phyloP scores from a whole-genome alignment of 805 yeast species.

The Starmerella etchellsii region DNA sequence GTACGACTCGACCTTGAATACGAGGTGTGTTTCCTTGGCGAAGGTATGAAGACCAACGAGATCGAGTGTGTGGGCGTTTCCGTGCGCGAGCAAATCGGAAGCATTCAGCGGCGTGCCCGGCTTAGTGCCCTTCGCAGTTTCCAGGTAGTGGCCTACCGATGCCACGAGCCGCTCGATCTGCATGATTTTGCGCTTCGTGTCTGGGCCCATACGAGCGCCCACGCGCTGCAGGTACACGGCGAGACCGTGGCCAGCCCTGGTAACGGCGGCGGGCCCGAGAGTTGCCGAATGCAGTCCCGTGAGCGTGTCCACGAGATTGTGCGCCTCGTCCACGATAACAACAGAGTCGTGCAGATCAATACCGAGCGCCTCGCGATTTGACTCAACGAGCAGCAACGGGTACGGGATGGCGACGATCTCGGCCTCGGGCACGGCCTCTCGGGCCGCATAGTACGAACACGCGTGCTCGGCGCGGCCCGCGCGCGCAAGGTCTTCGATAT shows the following conservation, averaged over 20 bases:
- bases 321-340: constrained; percentile 85
- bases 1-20: constrained; percentile 70
- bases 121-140: constrained; percentile 18
- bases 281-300: constrained; percentile 53
- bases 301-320: constrained; percentile 68
- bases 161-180: constrained; percentile 49
- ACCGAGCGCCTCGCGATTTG: constrained; percentile 46
- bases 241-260: constrained; percentile 36
- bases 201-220: constrained; percentile 49
- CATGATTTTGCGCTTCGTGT: constrained; percentile 55
- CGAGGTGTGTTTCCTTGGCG: constrained; percentile 56
- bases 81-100: constrained; percentile 41
- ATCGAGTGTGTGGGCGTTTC: constrained; percentile 61
- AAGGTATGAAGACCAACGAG: constrained; percentile 54
- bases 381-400: constrained; percentile 54
- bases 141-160: constrained; percentile 38
- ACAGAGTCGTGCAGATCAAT: constrained; percentile 50
- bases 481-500: constrained; percentile 62
- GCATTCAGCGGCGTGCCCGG: constrained; percentile 46
- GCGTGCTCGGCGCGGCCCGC: constrained; percentile 45
- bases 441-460: constrained; percentile 74
- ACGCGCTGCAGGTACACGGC: constrained; percentile 47
- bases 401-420: constrained; percentile 81
- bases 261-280: constrained; percentile 40
- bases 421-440: constrained; percentile 42